Conservation (phyloP, 176 grass and related monocot species). For the Tuctoria greenei region DNA sequence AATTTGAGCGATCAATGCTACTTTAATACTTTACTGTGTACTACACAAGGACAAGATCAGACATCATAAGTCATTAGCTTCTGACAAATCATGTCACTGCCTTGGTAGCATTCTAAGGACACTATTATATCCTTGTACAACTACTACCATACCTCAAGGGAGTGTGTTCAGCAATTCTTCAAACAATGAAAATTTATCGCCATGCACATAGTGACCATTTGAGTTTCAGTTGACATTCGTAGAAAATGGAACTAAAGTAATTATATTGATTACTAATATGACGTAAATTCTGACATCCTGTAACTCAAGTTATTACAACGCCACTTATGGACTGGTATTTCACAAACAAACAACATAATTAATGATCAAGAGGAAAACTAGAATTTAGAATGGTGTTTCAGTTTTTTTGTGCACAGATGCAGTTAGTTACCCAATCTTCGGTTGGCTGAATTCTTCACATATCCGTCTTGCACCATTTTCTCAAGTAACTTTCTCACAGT, state of each 20-base stretch:
- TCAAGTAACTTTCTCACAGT: conserved; percentile 80
- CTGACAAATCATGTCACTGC: background rate
- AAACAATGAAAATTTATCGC: background rate
- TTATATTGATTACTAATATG: background rate
- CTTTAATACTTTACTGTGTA: background rate
- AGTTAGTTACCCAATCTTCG: conserved; percentile 78
- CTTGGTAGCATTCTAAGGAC: conserved; percentile 5
- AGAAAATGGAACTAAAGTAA: background rate
- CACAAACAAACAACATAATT: background rate
- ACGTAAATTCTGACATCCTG: background rate
- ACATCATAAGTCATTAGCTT: conserved; percentile 5
- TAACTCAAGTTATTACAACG: background rate
- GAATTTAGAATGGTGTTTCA: background rate
- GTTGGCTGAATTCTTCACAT: conserved; percentile 72
- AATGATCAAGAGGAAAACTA: conserved; percentile 11
- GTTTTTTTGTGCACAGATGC: conserved; percentile 2
- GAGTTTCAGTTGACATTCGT: background rate
- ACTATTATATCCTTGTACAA: background rate
- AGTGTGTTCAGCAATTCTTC: background rate
- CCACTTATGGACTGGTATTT: background rate
- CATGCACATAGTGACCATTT: conserved; percentile 16
- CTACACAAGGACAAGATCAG: background rate
- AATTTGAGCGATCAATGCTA: background rate
- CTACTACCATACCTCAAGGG: background rate
- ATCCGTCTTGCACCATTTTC: conserved; percentile 93